A percentile compares a stretch with the other conserved stretches of the same genome.
Conservation (phyloP, 495 filamentous ascomycete species). For the Cercophora samala region DNA sequence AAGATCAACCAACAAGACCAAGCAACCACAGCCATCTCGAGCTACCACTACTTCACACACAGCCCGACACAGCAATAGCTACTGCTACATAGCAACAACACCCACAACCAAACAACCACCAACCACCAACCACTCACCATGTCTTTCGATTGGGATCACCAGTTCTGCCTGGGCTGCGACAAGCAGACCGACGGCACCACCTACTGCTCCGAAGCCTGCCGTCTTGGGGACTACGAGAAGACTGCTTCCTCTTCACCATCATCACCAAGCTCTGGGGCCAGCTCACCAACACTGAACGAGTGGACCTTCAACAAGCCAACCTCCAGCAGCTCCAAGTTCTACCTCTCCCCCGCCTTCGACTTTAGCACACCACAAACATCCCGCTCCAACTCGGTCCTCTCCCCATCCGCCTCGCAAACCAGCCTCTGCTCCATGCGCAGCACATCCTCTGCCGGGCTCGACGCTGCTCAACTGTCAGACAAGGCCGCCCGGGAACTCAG, state of each 20-base stretch:
- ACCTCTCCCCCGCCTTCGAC: constrained; percentile 67
- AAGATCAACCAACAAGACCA: constrained; percentile 12
- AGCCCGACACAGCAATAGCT: background rate
- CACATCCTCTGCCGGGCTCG: constrained; percentile 52
- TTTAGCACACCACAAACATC: constrained; percentile 52
- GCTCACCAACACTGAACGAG: constrained; percentile 49
- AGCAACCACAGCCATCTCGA: constrained; percentile 2
- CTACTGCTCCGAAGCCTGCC: constrained; percentile 93
- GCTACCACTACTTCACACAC: constrained; percentile 10
- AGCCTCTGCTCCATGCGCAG: constrained; percentile 78
- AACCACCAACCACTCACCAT: constrained; percentile 36
- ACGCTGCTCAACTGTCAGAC: constrained; percentile 60
- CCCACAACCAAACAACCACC: constrained; percentile 16
- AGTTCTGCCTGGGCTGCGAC: constrained; percentile 95
- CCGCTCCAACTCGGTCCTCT: constrained; percentile 50
- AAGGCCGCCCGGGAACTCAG: constrained; percentile 76
- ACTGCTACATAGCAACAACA: constrained; percentile 1
- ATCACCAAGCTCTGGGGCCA: constrained; percentile 52
- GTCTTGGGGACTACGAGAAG: constrained; percentile 81
- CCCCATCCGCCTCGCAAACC: constrained; percentile 79
- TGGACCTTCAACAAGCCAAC: constrained; percentile 39
- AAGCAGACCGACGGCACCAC: constrained; percentile 73
- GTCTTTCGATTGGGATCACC: constrained; percentile 78
- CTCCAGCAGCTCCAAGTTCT: constrained; percentile 52
- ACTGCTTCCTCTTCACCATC: constrained; percentile 45